phyloP scores from a whole-genome alignment of 495 filamentous ascomycete genomes.

The Xylaria sp. region DNA sequence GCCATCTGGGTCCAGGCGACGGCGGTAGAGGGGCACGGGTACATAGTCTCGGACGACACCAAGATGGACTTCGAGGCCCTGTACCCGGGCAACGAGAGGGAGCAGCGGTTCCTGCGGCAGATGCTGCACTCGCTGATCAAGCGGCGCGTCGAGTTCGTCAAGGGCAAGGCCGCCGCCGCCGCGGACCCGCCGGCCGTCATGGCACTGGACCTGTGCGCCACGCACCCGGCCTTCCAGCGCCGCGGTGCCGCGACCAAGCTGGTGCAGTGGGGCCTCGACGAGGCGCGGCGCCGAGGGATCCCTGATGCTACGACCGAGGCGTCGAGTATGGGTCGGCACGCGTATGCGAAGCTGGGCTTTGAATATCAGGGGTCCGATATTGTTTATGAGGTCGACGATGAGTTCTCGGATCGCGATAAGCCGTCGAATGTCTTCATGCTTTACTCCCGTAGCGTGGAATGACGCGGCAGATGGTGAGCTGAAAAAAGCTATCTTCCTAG shows the following conservation, averaged over 20 bases:
- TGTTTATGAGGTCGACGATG: slow-evolving; percentile 45
- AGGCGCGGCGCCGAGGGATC: slow-evolving; percentile 47
- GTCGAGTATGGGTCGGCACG: slow-evolving; percentile 52
- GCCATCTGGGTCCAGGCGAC: slow-evolving; percentile 50
- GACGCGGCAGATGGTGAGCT: not conserved
- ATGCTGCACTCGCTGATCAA: slow-evolving; percentile 38
- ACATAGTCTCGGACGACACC: slow-evolving; percentile 36
- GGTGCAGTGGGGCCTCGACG: slow-evolving; percentile 52
- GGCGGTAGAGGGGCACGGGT: slow-evolving; percentile 46
- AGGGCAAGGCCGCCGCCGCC: slow-evolving; percentile 34
- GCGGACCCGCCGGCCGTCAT: slow-evolving; percentile 44
- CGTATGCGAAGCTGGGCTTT: slow-evolving; percentile 51
- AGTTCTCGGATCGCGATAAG: slow-evolving; percentile 40
- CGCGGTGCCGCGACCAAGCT: slow-evolving; percentile 46
- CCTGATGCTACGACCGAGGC: slow-evolving; percentile 49
- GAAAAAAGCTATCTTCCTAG: not conserved
- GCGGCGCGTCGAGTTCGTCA: slow-evolving; percentile 42
- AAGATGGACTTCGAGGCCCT: slow-evolving; percentile 40
- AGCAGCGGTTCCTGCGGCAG: slow-evolving; percentile 49
- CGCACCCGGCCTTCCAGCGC: slow-evolving; percentile 50
- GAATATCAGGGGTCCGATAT: slow-evolving; percentile 38
- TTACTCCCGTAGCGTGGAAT: slow-evolving; percentile 24
- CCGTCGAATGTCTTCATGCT: slow-evolving; percentile 51
- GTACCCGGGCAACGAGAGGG: slow-evolving; percentile 45
- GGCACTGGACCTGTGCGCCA: slow-evolving; percentile 49